phyloP scores from a whole-genome alignment of 495 filamentous ascomycete species.

The Hypoxylon cercidicola region DNA sequence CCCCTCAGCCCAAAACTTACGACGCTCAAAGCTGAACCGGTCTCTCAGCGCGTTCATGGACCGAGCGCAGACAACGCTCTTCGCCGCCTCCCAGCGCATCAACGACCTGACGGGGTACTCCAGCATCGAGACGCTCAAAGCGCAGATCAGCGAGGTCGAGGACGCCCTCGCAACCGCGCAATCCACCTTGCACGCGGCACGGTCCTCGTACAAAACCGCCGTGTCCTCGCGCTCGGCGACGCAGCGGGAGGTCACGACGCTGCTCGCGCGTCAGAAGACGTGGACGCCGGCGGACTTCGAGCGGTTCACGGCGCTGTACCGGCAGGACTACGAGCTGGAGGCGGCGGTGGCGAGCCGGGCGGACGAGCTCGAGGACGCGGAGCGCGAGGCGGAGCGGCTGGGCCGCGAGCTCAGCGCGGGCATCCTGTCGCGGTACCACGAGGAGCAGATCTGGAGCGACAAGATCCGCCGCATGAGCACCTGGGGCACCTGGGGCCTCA shows the following conservation, averaged over 20 bases:
- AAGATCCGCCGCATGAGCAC: conserved; percentile 95
- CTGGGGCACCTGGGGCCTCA: conserved; percentile 97
- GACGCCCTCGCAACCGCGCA: conserved; percentile 69
- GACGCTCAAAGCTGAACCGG: conserved; percentile 76
- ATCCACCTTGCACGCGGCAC: conserved; percentile 71
- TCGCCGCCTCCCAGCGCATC: conserved; percentile 84
- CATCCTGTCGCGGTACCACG: conserved; percentile 92
- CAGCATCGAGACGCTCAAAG: conserved; percentile 86
- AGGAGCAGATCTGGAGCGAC: conserved; percentile 99
- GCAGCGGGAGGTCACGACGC: conserved; percentile 93
- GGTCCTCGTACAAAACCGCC: conserved; percentile 78
- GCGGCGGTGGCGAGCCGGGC: conserved; percentile 82
- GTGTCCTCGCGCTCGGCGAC: conserved; percentile 82
- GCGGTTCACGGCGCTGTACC: conserved; percentile 91
- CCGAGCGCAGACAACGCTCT: conserved; percentile 82
- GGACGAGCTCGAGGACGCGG: conserved; percentile 74
- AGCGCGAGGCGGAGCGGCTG: conserved; percentile 80
- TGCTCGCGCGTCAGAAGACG: conserved; percentile 91
- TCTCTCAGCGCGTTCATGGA: conserved; percentile 86
- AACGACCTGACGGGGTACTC: conserved; percentile 96
- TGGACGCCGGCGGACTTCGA: conserved; percentile 91
- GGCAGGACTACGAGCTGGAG: conserved; percentile 92
- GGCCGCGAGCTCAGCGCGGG: conserved; percentile 75
- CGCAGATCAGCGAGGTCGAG: conserved; percentile 78
- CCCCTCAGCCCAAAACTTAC: conserved; percentile 80